Base-by-base conservation (phyloP, 805 yeast species). In the Starmerella gropengiesseri region DNA sequence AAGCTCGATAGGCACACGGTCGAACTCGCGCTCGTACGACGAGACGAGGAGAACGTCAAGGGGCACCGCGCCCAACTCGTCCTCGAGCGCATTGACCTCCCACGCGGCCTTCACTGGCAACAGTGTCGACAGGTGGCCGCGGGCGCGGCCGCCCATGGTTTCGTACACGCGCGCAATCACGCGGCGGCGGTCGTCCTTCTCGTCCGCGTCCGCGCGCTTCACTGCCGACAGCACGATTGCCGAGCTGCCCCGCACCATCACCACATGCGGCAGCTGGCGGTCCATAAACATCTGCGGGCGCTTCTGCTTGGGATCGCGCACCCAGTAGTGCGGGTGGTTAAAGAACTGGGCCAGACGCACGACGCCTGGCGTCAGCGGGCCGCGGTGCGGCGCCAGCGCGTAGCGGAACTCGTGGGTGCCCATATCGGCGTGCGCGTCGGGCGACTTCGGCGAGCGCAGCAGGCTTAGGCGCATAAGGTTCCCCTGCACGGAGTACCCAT, bases 401-500 rank as follows among this genome's bases (percentile, higher is more conserved):
- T 87, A 91, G 48, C 76, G 76, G 65, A 91, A 81, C 44, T 66
- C 67, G 61, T 89, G 98, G 16, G 64, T 58, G 3, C 95, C 97
- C 82, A 91, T 85, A 60, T 89, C 98, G 7, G 97, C 96, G 57
- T 76, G 70, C 7, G 79, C 87, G 69, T 89, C 98, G 0, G 98
- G 98, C 17, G 85, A 82, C 62, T 91, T 89, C 23, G 98, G 86
- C 12, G 95, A 75, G 57, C 98, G 77, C 55, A 89, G 65, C 48
- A 91, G 65, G 1, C 95, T 83, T 38, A 91, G 67, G 37, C 95
- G 76, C 77, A 89, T 82, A 58, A 77, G 62, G 53, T 85, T 85
- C n/a, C 98, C 98, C 56, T 85, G 95, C 16, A 87, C 78, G 1
- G 94, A 72, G 52, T 85, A 93, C 7, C 98, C 98, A 58, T 85